These are phyloP conservation scores for Lactarius indigo DNA, from an alignment of 768 basidiomycete genomes.

Conservation along the genomic window DNA sequence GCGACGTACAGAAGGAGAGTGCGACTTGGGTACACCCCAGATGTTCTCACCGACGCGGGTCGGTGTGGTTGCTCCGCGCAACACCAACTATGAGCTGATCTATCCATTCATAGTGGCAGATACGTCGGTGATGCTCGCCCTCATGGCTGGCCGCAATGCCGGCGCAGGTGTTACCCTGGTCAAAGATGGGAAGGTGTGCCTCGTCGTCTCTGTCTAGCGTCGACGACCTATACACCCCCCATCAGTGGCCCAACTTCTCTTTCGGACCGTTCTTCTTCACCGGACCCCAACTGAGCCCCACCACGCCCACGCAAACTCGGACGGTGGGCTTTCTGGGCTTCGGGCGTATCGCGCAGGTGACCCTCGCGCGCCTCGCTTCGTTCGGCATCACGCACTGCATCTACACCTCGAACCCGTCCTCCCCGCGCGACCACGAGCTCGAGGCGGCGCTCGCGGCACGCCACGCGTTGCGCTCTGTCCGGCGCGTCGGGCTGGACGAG, in stretches of 20 bases:
- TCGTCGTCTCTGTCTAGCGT: not conserved
- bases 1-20: conserved; percentile 59
- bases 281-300: conserved; percentile 73
- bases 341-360: conserved; percentile 88
- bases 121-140: conserved; percentile 79
- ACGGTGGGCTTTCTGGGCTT: conserved; percentile 93
- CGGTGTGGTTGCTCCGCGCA: conserved; percentile 17
- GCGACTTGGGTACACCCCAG: conserved; percentile 86
- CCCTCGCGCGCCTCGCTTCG: conserved; percentile 70
- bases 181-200: conserved; percentile 60
- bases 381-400: conserved; percentile 78
- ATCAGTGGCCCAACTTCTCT: conserved; percentile 70
- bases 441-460: conserved; percentile 35
- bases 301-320: conserved; percentile 45
- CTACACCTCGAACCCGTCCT: conserved; percentile 59
- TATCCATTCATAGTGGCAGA: conserved; percentile 72
- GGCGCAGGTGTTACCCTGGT: conserved; percentile 63
- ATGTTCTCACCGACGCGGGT: conserved; percentile 91
- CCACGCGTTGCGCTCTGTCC: conserved; percentile 38
- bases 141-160: conserved; percentile 90
- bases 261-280: conserved; percentile 87
- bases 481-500: conserved; percentile 57
- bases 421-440: conserved; percentile 39
- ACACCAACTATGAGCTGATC: not conserved
- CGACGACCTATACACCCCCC: not conserved